phyloP scores from a whole-genome alignment of 2,329 filamentous ascomycete genomes.

The Alternaria postmessia region DNA sequence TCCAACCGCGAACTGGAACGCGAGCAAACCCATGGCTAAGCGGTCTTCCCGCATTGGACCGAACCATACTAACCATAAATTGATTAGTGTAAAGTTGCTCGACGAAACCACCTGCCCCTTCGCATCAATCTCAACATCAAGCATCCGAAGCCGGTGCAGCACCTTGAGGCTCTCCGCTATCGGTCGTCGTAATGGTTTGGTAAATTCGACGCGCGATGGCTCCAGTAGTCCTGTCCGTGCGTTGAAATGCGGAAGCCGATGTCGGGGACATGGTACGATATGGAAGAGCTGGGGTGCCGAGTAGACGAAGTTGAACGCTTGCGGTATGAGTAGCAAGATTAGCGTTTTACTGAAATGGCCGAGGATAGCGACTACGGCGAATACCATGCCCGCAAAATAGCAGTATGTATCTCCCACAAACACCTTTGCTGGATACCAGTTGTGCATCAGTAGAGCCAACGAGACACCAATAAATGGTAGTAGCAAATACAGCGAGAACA shows the following conservation, averaged over 20 bases:
- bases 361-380: constrained; percentile 94
- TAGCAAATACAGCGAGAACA: constrained; percentile 95
- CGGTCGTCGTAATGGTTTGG: constrained; percentile 71
- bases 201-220: constrained; percentile 80
- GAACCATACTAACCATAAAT: constrained; percentile 95
- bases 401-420: constrained; percentile 99
- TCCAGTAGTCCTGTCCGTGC: constrained; percentile 84
- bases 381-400: constrained; percentile 99
- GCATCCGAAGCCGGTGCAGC: constrained; percentile 71
- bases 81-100: constrained; percentile 91
- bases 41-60: constrained; percentile 89
- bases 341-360: constrained; percentile 99
- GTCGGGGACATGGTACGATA: constrained; percentile 88
- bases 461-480: constrained; percentile 95
- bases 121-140: constrained; percentile 72
- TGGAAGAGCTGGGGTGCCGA: constrained; percentile 91
- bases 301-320: constrained; percentile 97
- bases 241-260: constrained; percentile 90
- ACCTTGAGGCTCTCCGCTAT: constrained; percentile 72
- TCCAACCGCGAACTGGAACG: constrained; percentile 79
- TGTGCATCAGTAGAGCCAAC: constrained; percentile 83
- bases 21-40: constrained; percentile 79
- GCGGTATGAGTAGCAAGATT: constrained; percentile 86
- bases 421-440: constrained; percentile 93
- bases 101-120: constrained; percentile 78